Conservation (phyloP, 2,329 filamentous ascomycete genomes). For the Fusarium camptoceras region DNA sequence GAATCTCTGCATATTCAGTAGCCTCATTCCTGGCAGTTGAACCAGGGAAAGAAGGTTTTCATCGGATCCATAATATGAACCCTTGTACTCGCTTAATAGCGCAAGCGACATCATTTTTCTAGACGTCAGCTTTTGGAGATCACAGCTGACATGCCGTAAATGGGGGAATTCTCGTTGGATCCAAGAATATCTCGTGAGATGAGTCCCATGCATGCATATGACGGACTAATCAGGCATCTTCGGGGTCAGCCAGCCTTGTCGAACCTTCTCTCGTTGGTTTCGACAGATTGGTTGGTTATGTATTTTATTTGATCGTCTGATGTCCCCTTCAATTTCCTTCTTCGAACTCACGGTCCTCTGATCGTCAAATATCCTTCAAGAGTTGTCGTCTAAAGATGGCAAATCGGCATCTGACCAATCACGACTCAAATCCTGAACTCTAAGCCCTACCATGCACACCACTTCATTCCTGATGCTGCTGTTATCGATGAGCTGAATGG, state of each 20-base stretch:
- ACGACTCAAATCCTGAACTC: conserved; percentile 12
- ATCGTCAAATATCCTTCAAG: conserved; percentile 21
- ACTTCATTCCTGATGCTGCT: conserved; percentile 26
- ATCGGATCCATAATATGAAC: conserved; percentile 4
- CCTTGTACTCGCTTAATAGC: conserved; percentile 24
- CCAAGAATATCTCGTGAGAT: conserved; percentile 4
- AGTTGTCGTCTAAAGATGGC: conserved; percentile 4
- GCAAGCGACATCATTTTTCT: conserved; percentile 8
- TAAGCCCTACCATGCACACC: conserved; percentile 18
- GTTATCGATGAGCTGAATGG: conserved; percentile 22
- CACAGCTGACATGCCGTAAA: conserved; percentile 20
- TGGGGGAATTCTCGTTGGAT: conserved; percentile 14
- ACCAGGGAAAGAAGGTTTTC: conserved; percentile 25
- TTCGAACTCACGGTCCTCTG: conserved; percentile 13
- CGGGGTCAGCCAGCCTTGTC: conserved; percentile 31
- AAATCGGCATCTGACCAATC: conserved; percentile 17
- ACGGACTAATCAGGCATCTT: conserved; percentile 20
- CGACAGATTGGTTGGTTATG: conserved; percentile 17
- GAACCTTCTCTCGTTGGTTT: conserved; percentile 20
- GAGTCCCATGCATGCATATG: conserved; percentile 22
- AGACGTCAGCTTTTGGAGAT: conserved; percentile 23
- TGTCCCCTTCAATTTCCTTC: conserved; percentile 10
- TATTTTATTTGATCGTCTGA: conserved; percentile 23
- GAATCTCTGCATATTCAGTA: conserved; percentile 3
- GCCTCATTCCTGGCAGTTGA: conserved; percentile 1